These are phyloP conservation scores for Botryotinia calthae DNA, from an alignment of 2,329 filamentous ascomycete species.

Conservation along the genomic window DNA sequence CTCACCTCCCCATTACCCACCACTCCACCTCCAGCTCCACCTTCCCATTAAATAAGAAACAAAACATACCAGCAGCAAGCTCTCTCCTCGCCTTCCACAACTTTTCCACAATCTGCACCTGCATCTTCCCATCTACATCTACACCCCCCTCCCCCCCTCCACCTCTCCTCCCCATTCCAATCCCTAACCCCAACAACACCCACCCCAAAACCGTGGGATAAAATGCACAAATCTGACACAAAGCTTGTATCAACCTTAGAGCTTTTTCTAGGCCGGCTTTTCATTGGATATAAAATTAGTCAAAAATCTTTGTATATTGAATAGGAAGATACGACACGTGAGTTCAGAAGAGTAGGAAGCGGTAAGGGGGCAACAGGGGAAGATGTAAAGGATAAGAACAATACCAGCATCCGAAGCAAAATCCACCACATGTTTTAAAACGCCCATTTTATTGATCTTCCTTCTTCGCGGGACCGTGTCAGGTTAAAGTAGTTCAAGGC, in stretches of 20 bases:
- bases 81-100: conserved; percentile 42
- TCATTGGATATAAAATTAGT: background rate
- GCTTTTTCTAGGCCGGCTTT: conserved; percentile 60
- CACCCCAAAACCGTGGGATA: conserved; percentile 38
- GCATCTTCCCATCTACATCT: conserved; percentile 8
- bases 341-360: background rate
- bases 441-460: background rate
- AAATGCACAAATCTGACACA: conserved; percentile 48
- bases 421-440: conserved; percentile 26
- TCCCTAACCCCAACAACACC: background rate
- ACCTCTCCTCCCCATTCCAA: conserved; percentile 38
- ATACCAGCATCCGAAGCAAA: conserved; percentile 35
- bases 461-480: background rate
- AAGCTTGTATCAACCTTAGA: conserved; percentile 56
- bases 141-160: background rate
- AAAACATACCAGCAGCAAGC: conserved; percentile 44
- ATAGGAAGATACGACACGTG: background rate
- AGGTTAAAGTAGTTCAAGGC: background rate
- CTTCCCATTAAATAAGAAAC: background rate
- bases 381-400: too few relatives aligned
- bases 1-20: too few relatives aligned
- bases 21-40: background rate
- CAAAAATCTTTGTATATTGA: background rate
- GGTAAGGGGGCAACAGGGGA: background rate
- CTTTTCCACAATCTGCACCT: conserved; percentile 37